Evolutionary conservation across 768 basidiomycete species (phyloP), one percentile per base, ranked within the genome.

Genomic region (Suillus brevipes): DNA sequence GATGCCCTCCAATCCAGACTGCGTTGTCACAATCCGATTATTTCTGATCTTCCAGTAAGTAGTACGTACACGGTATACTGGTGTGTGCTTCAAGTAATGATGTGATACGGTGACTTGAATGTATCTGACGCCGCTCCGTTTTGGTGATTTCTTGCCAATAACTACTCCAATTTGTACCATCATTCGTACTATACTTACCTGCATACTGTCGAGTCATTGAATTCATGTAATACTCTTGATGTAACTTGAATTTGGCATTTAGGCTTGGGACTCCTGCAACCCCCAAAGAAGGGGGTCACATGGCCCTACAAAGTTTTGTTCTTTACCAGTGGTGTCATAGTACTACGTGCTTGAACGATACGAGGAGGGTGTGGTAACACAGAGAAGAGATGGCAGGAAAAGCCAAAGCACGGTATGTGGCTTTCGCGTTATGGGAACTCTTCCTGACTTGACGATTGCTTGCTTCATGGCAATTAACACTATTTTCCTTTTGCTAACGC

Each of bases 331-430:
- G 25, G 18, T 31, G 2, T 31, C 31, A 31, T 31, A n/a, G n/a
- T n/a, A 28, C 28, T 28, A 36, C 34, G 20, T 13, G 53, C 34
- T 55, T 55, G 52, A 55, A 34, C 52, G 5, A 34, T 20, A 10
- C 57, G 14, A 40, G 37, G 16, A 58, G 38, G 10, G 58, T 28
- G 58, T 59, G 58, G 18, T 42, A 31, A 59, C 25, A 13, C 40
- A 18, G 56, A 25, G 57, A 40, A 60, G 64, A 66, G 61, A 89
- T 89, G 88, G 88, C 87, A 62, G 77, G 74, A 63, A 89, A 88
- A 71, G 76, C 82, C 42, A 87, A 87, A 78, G 86, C 84, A 66
- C 80, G 83, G 86, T 85, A 65, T 25, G 75, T 66, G 25, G 5
- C 36, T 9, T 10, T 42, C 28, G 13, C 3, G 12, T 20, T 8